phyloP scores from a whole-genome alignment of 1,139 yeast genomes.

The Hemisphaericaspora subhashii region DNA sequence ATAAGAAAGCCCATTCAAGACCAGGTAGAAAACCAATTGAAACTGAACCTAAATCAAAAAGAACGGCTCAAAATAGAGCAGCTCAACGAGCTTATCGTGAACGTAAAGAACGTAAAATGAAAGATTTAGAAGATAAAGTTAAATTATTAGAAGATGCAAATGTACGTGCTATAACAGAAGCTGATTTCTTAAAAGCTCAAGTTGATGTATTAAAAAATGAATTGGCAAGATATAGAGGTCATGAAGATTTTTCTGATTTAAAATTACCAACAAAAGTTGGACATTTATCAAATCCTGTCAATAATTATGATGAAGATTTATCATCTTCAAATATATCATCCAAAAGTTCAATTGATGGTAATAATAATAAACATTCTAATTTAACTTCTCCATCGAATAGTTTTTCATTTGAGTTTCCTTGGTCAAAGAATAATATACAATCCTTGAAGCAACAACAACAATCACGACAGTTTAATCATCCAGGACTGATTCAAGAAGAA shows the following conservation, averaged over 20 bases:
- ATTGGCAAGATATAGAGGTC: constrained; percentile 61
- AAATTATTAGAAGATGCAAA: constrained; percentile 68
- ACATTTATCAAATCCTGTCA: constrained; percentile 25
- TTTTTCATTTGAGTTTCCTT: constrained; percentile 33
- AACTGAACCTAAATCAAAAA: constrained; percentile 77
- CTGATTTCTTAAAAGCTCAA: constrained; percentile 73
- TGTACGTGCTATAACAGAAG: constrained; percentile 61
- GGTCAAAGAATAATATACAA: constrained; percentile 30
- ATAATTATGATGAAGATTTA: not conserved
- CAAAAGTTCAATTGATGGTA: constrained; percentile 14
- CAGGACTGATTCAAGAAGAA: constrained; percentile 2
- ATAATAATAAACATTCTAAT: constrained; percentile 17
- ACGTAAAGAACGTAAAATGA: constrained; percentile 84
- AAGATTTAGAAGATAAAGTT: constrained; percentile 82
- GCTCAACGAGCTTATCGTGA: constrained; percentile 97
- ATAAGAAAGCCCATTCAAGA: constrained; percentile 41
- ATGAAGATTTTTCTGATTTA: constrained; percentile 36
- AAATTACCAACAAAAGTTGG: constrained; percentile 37
- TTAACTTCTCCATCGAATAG: constrained; percentile 20
- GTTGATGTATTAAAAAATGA: constrained; percentile 74
- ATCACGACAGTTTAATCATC: constrained; percentile 3
- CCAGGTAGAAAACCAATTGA: constrained; percentile 72
- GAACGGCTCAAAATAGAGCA: constrained; percentile 96
- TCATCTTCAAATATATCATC: constrained; percentile 16
- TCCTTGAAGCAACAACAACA: constrained; percentile 10